Percentiles rank a stretch among this genome's conserved stretches.
Conservation (phyloP, 495 filamentous ascomycete genomes). For the Penicillium canescens region DNA sequence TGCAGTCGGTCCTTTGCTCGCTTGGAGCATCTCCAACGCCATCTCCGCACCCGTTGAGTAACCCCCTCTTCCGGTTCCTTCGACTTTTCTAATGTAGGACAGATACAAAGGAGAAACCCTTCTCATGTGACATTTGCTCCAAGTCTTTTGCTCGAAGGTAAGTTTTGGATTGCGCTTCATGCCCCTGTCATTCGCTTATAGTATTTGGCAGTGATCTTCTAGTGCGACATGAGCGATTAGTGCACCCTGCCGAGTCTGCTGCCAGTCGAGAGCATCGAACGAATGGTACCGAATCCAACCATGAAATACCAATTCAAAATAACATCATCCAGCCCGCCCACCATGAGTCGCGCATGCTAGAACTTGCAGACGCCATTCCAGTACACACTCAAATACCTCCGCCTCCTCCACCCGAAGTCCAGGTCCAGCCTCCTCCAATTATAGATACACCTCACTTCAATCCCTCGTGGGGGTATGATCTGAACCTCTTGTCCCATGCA, state of each 20-base stretch:
- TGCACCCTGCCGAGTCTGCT: constrained; percentile 62
- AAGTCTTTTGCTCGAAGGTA: constrained; percentile 54
- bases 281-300: constrained; percentile 23
- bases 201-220: constrained; percentile 58
- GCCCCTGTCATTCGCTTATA: constrained; percentile 28
- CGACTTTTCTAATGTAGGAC: constrained; percentile 28
- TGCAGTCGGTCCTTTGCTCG: constrained; percentile 53
- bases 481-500: constrained; percentile 51
- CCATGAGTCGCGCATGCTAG: constrained; percentile 50
- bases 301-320: constrained; percentile 40
- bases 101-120: constrained; percentile 59
- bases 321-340: constrained; percentile 41
- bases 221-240: constrained; percentile 72
- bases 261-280: constrained; percentile 45
- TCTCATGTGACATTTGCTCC: constrained; percentile 53
- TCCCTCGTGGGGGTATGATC: constrained; percentile 52
- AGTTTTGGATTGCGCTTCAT: constrained; percentile 3
- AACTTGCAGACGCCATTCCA: constrained; percentile 46
- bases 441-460: constrained; percentile 49
- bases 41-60: constrained; percentile 57
- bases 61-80: constrained; percentile 25
- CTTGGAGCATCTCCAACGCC: constrained; percentile 54
- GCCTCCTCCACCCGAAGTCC: constrained; percentile 38
- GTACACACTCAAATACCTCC: constrained; percentile 41
- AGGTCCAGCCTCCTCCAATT: constrained; percentile 42